Evolutionary conservation across 768 basidiomycete species (phyloP), one percentile per base, ranked within the genome.

Genomic region (Mycena latifolia): DNA sequence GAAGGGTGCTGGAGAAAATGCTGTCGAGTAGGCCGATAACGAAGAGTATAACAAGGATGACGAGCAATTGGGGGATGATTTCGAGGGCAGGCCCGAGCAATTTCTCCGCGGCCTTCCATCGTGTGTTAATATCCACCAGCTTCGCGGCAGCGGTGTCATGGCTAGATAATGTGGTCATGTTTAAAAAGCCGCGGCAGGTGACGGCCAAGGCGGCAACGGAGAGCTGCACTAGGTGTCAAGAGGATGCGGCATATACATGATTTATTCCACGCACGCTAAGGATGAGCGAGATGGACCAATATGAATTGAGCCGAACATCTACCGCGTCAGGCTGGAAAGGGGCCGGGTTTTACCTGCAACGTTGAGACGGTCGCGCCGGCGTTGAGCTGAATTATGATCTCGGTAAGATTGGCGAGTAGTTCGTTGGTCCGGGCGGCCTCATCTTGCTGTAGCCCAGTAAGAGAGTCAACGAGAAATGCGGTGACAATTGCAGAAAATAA

Each of bases 361-460:
- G 37, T 37, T n/a, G 41, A 20, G 12, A 20, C 4, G n/a, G 5
- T 43, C 24, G n/a, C n/a, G 7, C 15, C 15, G 43, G n/a, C 27
- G 43, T 35, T 55, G 12, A 66, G 39, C 22, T 48, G 52, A 25
- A 61, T 53, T 37, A 74, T 25, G 60, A 46, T 56, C 41, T 57
- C 43, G 39, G 65, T 80, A 73, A 80, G 64, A 39, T 79, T 53
- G 73, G 70, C 28, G 68, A 80, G 46, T 73, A 78, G 17, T 70
- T 77, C 51, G 73, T 80, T 52, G 56, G 78, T 76, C 17, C 56
- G 61, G 31, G 46, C 61, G 31, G 27, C 51, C 27, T n/a, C n/a
- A n/a, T n/a, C n/a, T n/a, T n/a, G n/a, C 65, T n/a, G n/a, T n/a
- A 58, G 46, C 11, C 28, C 45, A 2, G 15, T 31, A 0, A 57